phyloP scores from a whole-genome alignment of 306 rosid genomes.

The Lathyrus tuberosus region DNA sequence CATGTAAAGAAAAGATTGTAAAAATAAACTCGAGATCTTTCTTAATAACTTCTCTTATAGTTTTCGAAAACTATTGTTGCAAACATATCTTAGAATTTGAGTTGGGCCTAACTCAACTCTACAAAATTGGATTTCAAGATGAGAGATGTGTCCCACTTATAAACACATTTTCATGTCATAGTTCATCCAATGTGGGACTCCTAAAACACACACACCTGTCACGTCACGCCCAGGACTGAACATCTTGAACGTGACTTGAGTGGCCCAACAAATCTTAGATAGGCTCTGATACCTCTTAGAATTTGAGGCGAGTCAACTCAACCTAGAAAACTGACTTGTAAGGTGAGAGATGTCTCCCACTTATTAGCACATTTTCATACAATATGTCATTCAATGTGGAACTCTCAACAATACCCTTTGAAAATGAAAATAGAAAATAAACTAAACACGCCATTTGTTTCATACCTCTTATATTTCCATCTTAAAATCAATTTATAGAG shows the following conservation, averaged over 20 bases:
- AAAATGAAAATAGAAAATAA: conserved; percentile 24
- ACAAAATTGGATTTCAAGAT: background rate
- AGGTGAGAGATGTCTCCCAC: background rate
- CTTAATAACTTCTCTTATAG: no score
- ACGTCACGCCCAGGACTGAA: no score
- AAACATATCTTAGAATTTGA: background rate
- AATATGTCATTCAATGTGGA: background rate
- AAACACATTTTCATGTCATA: background rate
- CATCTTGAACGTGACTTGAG: no score
- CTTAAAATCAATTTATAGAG: conserved; percentile 26
- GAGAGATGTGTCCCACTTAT: background rate
- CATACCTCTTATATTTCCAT: background rate
- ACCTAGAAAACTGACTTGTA: background rate
- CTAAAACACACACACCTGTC: background rate
- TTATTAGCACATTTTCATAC: background rate
- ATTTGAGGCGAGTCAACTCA: background rate
- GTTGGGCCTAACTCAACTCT: background rate
- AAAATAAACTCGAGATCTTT: no score
- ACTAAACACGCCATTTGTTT: background rate
- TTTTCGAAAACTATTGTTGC: no score
- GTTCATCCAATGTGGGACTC: background rate
- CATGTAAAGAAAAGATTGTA: no score
- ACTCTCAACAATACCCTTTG: background rate
- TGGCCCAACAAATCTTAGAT: no score
- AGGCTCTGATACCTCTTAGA: background rate